Evolutionary conservation across 257 asterid species (phyloP), one percentile per base, ranked within the genome.

Genomic region (Vinca minor): DNA sequence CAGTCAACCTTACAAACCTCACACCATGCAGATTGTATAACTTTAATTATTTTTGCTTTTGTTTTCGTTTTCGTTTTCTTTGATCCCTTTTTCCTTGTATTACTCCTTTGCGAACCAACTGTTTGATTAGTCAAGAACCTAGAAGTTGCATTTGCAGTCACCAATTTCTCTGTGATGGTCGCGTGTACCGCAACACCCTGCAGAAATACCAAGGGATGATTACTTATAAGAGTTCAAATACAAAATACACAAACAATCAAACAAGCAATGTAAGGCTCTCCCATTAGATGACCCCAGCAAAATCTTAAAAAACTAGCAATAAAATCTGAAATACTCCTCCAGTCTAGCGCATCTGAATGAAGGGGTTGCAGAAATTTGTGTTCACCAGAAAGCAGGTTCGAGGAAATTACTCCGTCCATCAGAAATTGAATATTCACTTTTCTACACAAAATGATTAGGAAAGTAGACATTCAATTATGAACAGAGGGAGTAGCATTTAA

Each of bases 11-110:
- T 78, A 82, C 95, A 87, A 53, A 78, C 73, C 55, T 79, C 88
- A 68, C 95, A 85, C 90, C 95, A 79, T 20, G 66, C 50, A 8
- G 91, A 76, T 57, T 83, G 89, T 45, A 76, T 84, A 21, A 69
- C 39, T 79, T 81, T 85, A 4, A 71, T n/a, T n/a, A n/a, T n/a
- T n/a, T n/a, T n/a, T n/a, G n/a, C n/a, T n/a, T n/a, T n/a, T n/a
- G n/a, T n/a, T n/a, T n/a, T n/a, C n/a, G n/a, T n/a, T n/a, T n/a
- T n/a, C n/a, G n/a, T 75, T 78, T 79, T 85, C 78, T 71, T 85
- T 25, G 67, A 73, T 29, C 32, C 75, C 45, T 69, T 79, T 66
- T 62, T 70, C 78, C 67, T 64, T 46, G 42, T 15, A 7, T 41
- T 46, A 61, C 34, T 68, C 63, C 21, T 68, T 29, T 28, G 77